These are phyloP conservation scores for Miamiensis avidus DNA, from an alignment of 169 alveolate species.

Conservation along the genomic window DNA sequence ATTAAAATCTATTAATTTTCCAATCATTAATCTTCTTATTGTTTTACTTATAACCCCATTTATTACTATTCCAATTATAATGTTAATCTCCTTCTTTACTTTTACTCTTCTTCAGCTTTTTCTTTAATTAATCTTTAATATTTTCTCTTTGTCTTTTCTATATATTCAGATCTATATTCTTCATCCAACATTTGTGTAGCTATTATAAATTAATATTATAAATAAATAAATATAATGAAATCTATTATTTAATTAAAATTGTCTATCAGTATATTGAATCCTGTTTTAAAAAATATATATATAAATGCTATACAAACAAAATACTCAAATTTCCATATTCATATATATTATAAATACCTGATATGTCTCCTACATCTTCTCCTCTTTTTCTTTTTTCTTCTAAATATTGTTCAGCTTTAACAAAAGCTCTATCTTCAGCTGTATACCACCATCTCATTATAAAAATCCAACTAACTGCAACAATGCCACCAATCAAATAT, in stretches of 20 bases:
- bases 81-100: neutral
- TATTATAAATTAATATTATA: no score
- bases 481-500: neutral
- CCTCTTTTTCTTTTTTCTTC: neutral
- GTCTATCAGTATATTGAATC: no score
- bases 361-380: neutral
- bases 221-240: no score
- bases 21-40: no score
- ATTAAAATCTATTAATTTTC: no score
- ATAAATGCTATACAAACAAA: no score
- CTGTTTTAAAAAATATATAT: no score
- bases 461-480: neutral
- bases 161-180: neutral
- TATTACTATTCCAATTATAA: neutral
- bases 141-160: neutral
- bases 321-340: no score
- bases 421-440: neutral
- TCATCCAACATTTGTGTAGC: neutral
- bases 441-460: neutral
- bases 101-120: neutral
- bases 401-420: neutral
- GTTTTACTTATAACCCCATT: neutral
- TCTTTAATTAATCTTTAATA: no score
- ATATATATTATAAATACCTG: neutral
- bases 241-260: no score